These are phyloP conservation scores for Umbelopsis sp. DNA, from an alignment of 192 early-diverging fungal species.

Conservation along the genomic window DNA sequence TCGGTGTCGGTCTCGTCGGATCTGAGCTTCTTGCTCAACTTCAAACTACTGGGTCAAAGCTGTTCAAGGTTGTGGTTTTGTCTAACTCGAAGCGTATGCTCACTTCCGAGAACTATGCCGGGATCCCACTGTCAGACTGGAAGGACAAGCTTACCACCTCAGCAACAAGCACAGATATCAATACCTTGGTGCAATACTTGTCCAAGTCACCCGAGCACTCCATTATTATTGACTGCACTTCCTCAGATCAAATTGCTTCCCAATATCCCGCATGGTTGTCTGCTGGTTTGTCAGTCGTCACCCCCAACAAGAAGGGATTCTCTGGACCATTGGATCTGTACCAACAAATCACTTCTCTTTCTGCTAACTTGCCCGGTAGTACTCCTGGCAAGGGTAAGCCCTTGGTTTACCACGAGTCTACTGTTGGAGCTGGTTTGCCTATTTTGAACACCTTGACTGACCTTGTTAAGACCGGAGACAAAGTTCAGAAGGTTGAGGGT, in stretches of 20 bases:
- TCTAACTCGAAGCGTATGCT: constrained; percentile 78
- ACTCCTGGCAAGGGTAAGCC: constrained; percentile 44
- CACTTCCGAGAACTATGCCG: constrained; percentile 50
- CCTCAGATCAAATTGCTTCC: constrained; percentile 73
- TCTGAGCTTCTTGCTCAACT: constrained; percentile 88
- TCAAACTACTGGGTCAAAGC: constrained; percentile 51
- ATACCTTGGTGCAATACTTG: constrained; percentile 58
- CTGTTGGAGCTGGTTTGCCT: constrained; percentile 96
- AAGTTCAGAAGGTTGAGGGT: constrained; percentile 92
- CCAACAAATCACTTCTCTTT: constrained; percentile 68
- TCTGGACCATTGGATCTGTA: constrained; percentile 74
- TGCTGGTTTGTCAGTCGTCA: constrained; percentile 84
- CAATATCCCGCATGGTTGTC: constrained; percentile 85
- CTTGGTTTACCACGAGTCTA: constrained; percentile 89
- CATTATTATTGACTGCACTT: constrained; percentile 92
- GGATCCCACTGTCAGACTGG: constrained; percentile 53
- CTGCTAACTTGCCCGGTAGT: constrained; percentile 28
- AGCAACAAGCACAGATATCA: constrained; percentile 50
- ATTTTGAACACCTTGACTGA: constrained; percentile 90
- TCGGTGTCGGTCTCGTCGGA: constrained; percentile 95
- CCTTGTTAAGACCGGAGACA: constrained; percentile 90
- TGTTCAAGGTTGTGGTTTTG: constrained; percentile 75
- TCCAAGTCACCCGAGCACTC: constrained; percentile 55
- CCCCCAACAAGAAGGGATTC: constrained; percentile 99
- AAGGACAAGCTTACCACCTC: constrained; percentile 45